These are phyloP conservation scores for Allium cepa DNA, from an alignment of 106 monocot species.

Conservation along the genomic window DNA sequence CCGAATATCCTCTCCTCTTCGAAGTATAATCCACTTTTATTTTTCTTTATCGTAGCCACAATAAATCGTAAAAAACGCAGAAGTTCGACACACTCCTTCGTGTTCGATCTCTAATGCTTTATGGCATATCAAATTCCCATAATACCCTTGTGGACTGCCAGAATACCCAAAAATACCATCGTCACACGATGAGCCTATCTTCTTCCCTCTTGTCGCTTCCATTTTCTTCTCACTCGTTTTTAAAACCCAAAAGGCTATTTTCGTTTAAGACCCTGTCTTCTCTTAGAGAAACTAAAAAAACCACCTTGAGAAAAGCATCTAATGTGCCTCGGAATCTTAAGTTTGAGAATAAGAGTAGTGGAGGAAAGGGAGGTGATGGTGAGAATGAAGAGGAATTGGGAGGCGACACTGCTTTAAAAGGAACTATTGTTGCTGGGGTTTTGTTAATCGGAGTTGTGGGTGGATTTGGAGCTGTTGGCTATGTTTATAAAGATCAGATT, in stretches of 20 bases:
- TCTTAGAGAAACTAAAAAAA: slow-evolving; percentile 50
- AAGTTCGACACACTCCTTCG: no score
- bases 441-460: slow-evolving; percentile 70
- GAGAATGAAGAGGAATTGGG: slow-evolving; percentile 16
- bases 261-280: slow-evolving; percentile 30
- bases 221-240: slow-evolving; percentile 11
- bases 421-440: slow-evolving; percentile 74
- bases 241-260: slow-evolving; percentile 13
- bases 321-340: slow-evolving; percentile 51
- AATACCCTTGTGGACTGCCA: background rate
- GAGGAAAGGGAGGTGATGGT: slow-evolving; percentile 9
- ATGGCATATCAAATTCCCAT: slow-evolving; percentile 16
- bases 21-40: no score
- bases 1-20: no score
- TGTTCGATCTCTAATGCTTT: slow-evolving; percentile 5
- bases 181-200: slow-evolving; percentile 5
- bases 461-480: slow-evolving; percentile 66
- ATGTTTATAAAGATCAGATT: slow-evolving; percentile 78
- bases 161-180: background rate
- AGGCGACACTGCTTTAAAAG: slow-evolving; percentile 40
- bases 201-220: slow-evolving; percentile 12
- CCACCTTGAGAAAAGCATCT: slow-evolving; percentile 49
- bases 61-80: no score
- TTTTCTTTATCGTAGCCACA: no score
- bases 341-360: slow-evolving; percentile 27